Evolutionary conservation across 768 basidiomycete species (phyloP), one percentile per base, ranked within the genome.

Genomic region (Boletus reticuloceps): DNA sequence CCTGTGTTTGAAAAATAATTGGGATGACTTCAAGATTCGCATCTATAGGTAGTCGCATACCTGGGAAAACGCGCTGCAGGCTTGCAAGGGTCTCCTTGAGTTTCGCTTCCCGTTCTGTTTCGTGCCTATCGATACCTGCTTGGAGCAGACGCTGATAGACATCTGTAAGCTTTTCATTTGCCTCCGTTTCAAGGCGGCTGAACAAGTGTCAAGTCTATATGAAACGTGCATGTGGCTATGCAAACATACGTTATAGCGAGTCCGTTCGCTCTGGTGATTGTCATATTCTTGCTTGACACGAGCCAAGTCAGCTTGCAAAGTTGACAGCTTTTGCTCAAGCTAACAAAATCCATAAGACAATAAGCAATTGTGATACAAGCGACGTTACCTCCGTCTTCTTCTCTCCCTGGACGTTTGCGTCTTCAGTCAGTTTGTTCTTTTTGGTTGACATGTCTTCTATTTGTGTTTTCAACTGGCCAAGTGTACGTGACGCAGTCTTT

Each of bases 51-150:
- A 37, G 41, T 25, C 36, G 4, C 56, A 16, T 39, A 88, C 92
- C 93, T 41, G 93, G 91, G 74, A 98, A 98, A 38, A 96, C 85
- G 1, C 91, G 80, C 65, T 95, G 94, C 54, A 99, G 71, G 64
- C 79, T 91, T 1, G 83, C 74, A 29, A 98, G 75, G 0, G 88
- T 92, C 68, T 98, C 95, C 68, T 94, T 96, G 54, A 96, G 75
- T 66, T 80, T 86, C 6, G 73, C 77, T 64, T 98, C 95, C 22
- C 86, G 81, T 66, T 98, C 93, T 0, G 86, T 86, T 70, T 97
- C 92, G 44, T 85, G 84, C 71, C 78, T 88, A 65, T 98, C 95
- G 1, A 91, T 86, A 29, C 93, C 91, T 1, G 95, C 95, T 67
- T 95, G 90, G 14, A 94, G 75, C 4, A 99, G 81, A 64, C 97